Base-by-base conservation (phyloP, 1,284 basidiomycete species). In the Cutaneotrichosporon mucoides region DNA sequence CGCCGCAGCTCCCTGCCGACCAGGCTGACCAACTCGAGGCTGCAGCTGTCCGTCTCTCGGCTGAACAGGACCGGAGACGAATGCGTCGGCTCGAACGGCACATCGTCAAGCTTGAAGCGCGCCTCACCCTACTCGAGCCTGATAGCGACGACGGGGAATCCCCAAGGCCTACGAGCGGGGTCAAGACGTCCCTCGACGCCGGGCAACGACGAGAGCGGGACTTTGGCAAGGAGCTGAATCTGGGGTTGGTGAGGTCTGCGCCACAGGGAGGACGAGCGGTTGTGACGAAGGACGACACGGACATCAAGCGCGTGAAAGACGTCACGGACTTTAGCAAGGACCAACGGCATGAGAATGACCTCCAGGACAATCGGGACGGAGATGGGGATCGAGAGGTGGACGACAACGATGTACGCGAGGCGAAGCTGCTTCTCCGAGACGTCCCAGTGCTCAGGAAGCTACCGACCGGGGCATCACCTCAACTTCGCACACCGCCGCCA, bases 51-150 rank as follows among this genome's bases (percentile, higher is more conserved):
- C 37, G 49, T 8, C 49, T 51, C 5, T 41, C 49, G 6, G 49
- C 16, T 3, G 49, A 51, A 15, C 49, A 51, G 24, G 49, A 51
- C 24, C 15, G 49, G 38, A 15, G 49, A 40, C 37, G 49, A 12
- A 24, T 51, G 37, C 38, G 49, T 6, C 37, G 49, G 8, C 37
- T 51, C 5, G 49, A 51, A 38, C 15, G 49, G 16, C 49, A 51
- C 38, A 51, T 51, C 10, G 49, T 24, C 15, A 51, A 38, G 11
- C 49, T 51, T 16, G 49, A 51, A 16, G 49, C 49, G 15, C 49
- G 49, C 9, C 38, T 51, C 8, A 51, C 37, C 5, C 37, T 51
- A 7, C 38, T 51, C 9, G 49, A 51, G 38, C 38, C 49, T 2
- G 49, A 51, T 10, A 41, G 37, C 15, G 49, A 51, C 13, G 49